Percentiles rank a stretch among this genome's conserved stretches.
Conservation (phyloP, 169 alveolate genomes). For the Eimeria brunetti region DNA sequence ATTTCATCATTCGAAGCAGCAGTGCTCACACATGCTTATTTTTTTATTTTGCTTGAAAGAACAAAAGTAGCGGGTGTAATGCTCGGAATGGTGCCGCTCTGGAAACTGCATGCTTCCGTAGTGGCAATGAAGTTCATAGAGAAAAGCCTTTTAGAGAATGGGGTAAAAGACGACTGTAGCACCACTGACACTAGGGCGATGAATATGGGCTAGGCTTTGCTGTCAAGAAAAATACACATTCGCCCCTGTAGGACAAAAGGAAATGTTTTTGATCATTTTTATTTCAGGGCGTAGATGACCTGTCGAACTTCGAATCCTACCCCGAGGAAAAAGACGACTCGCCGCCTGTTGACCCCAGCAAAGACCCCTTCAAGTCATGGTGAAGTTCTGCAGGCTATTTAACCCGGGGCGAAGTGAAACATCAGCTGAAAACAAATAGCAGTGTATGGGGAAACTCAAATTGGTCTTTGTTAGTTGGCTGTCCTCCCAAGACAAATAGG, state of each 20-base stretch:
- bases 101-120: background rate
- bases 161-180: background rate
- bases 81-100: background rate
- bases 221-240: background rate
- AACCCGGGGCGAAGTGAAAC: background rate
- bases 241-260: background rate
- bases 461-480: background rate
- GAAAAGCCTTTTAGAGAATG: background rate
- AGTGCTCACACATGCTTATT: too few relatives aligned
- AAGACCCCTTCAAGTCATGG: slow-evolving; percentile 82
- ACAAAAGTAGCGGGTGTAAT: background rate
- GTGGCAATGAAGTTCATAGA: background rate
- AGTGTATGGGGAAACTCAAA: background rate
- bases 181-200: background rate
- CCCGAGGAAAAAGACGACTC: slow-evolving; percentile 82
- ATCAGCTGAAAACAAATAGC: background rate
- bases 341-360: slow-evolving; percentile 76
- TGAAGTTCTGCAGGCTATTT: background rate
- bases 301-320: slow-evolving; percentile 78
- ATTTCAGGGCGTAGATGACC: slow-evolving; percentile 71
- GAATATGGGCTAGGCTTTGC: background rate
- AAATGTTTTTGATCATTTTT: background rate
- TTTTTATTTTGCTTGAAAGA: background rate
- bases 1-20: background rate
- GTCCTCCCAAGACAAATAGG: background rate